Evolutionary conservation across 2,329 filamentous ascomycete genomes (phyloP), one percentile per base, ranked within the genome.

Genomic region (Onygena corvina): DNA sequence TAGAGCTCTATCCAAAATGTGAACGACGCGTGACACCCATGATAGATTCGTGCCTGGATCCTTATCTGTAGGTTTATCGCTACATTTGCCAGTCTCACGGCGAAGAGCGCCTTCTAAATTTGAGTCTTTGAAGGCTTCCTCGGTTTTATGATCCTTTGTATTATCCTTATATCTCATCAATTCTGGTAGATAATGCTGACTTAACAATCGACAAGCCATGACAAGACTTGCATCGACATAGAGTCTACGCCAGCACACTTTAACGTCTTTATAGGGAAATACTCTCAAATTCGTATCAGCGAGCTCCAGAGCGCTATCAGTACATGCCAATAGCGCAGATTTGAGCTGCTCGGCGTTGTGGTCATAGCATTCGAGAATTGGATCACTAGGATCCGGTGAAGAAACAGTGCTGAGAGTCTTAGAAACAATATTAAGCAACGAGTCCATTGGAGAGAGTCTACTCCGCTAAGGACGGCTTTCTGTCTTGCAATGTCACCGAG

Each of bases 1-100:
- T 38, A 93, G 66, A 0, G 84, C 81, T 63, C 81, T 79, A 58
- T 95, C 89, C 1, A 96, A 72, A 1, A 74, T 67, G 48, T 74
- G 73, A 29, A 94, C 76, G 1, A 84, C 70, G 1, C 71, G 63
- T 29, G 77, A 72, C 3, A 88, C 60, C 65, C 72, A 77, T 27
- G 67, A 30, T 7, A 7, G n/a, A 30, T 23, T 11, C 8, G 38
- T 27, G 16, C 23, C 2, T 18, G 14, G 4, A 4, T 46, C 8
- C 2, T 5, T 21, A 9, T 21, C n/a, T 11, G 27, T 21, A 14
- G 3, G n/a, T 20, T 33, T 16, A 31, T 12, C n/a, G 8, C n/a
- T 23, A 20, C 8, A 16, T 4, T 33, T 11, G 7, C n/a, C 27
- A 18, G 20, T 7, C 8, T 6, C 8, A 4, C 14, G 11, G 7